A percentile compares a stretch with the other conserved stretches of the same genome.
Evolutionary conservation across 1,284 basidiomycete genomes (phyloP).

Genomic region (Leccinum ponderosum): DNA sequence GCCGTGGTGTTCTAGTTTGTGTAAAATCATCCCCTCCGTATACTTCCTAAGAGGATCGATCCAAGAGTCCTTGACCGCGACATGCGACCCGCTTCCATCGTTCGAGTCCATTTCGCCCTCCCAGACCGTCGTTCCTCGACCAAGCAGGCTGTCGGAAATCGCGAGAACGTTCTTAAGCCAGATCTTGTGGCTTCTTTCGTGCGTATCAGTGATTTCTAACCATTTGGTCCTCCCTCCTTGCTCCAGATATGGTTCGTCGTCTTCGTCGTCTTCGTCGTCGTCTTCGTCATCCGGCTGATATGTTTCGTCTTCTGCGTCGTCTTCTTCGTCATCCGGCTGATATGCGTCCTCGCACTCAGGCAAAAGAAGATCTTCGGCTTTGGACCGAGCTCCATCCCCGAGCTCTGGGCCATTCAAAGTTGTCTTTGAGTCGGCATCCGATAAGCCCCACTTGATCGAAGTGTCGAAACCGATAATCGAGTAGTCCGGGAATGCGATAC

Average conservation of each 20-base stretch:
- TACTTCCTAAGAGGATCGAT: slow-evolving; percentile 11
- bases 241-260: not conserved
- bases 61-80: slow-evolving; percentile 5
- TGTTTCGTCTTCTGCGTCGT: too few relatives aligned
- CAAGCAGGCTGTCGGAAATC: slow-evolving; percentile 4
- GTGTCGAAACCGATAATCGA: not conserved
- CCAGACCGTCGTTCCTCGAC: slow-evolving; percentile 9
- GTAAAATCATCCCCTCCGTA: slow-evolving; percentile 4
- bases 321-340: not conserved
- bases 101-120: not conserved
- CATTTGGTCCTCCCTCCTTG: not conserved
- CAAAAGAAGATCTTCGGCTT: not conserved
- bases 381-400: not conserved
- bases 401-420: not conserved
- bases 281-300: too few relatives aligned
- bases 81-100: not conserved
- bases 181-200: not conserved
- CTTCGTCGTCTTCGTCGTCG: too few relatives aligned
- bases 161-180: not conserved
- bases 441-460: not conserved
- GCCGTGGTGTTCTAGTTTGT: not conserved
- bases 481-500: not conserved
- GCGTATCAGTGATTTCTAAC: not conserved
- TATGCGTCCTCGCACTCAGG: not conserved
- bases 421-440: not conserved